Conservation (phyloP, 2,329 filamentous ascomycete genomes). For the Tolypocladium tundrense region DNA sequence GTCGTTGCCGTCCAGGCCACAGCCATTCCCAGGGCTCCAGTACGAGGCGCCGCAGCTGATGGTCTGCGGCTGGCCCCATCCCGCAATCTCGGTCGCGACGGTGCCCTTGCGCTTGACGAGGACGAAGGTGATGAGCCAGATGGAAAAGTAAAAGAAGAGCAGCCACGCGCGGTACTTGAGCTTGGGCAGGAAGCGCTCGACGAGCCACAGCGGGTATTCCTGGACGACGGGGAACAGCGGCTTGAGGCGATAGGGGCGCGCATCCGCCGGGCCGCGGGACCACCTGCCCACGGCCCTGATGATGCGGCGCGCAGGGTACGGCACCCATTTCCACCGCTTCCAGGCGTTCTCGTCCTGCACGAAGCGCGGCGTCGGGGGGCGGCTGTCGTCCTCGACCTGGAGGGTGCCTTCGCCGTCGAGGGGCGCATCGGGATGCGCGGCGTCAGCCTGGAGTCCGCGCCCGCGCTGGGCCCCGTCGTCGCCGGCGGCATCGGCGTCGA, state of each 20-base stretch:
- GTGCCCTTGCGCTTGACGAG: conserved; percentile 57
- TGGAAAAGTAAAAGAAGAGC: conserved; percentile 47
- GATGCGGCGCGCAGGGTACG: conserved; percentile 41
- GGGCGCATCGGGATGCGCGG: conserved; percentile 32
- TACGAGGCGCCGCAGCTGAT: conserved; percentile 60
- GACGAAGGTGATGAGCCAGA: conserved; percentile 62
- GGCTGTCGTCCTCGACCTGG: conserved; percentile 32
- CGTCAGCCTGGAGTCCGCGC: conserved; percentile 5
- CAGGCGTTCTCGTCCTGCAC: conserved; percentile 39
- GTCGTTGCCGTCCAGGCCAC: conserved; percentile 62
- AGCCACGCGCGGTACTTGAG: conserved; percentile 48
- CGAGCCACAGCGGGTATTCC: conserved; percentile 50
- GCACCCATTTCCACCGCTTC: conserved; percentile 48
- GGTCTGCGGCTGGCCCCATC: conserved; percentile 54
- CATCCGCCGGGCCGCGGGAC: conserved; percentile 45
- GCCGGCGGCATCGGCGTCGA: neutral
- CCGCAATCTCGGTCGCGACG: conserved; percentile 48
- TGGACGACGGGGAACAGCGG: conserved; percentile 58
- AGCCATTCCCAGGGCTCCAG: conserved; percentile 61
- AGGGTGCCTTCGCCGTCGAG: conserved; percentile 24
- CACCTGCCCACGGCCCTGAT: conserved; percentile 33
- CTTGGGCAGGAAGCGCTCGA: conserved; percentile 53
- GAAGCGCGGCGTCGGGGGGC: conserved; percentile 46
- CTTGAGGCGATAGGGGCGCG: conserved; percentile 36
- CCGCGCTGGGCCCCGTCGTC: conserved; percentile 3